Base-by-base conservation (phyloP, 306 rosid species). In the Sindora glabra region DNA sequence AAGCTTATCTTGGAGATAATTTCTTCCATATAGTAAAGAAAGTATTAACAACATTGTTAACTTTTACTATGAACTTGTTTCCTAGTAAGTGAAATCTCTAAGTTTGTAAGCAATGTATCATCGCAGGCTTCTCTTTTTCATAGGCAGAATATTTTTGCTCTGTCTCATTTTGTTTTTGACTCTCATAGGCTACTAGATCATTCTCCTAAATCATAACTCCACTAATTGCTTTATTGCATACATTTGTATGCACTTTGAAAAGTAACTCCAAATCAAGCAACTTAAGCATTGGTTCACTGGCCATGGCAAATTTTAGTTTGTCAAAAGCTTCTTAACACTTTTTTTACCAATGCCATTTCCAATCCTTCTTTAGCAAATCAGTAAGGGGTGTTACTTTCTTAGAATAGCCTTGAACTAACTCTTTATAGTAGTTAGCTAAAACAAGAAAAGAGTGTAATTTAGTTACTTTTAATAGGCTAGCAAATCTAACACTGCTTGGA, bases 11-110 rank as follows among this genome's bases (percentile, higher is more conserved):
- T n/a, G n/a, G n/a, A n/a, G n/a, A n/a, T n/a, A n/a, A n/a, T n/a
- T n/a, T n/a, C 37, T 67, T 67, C 47, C 56, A 36, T 41, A 1
- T 27, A 14, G 10, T 54, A 55, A 63, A 10, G 69, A 30, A n/a
- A n/a, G n/a, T n/a, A 4, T 63, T 48, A 0, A 59, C 69, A 1
- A 63, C 69, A 65, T 52, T 27, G 6, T 65, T 41, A 0, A 41
- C 52, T 13, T 32, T 9, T 9, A 64, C 8, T 1, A 25, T 24
- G 6, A 64, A 64, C 16, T 50, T 50, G 0, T 48, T 36, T 3
- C 48, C 39, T 17, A 64, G 3, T 5, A 64, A 24, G 15, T 50
- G 37, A 11, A 48, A 39, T 5, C 40, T 64, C 69, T 8, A 42
- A 19, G 23, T 27, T 10, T 26, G 42, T 0, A 41, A 56, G 50